These are phyloP conservation scores for Hypomyces perniciosus DNA, from an alignment of 2,329 filamentous ascomycete species.

Conservation along the genomic window DNA sequence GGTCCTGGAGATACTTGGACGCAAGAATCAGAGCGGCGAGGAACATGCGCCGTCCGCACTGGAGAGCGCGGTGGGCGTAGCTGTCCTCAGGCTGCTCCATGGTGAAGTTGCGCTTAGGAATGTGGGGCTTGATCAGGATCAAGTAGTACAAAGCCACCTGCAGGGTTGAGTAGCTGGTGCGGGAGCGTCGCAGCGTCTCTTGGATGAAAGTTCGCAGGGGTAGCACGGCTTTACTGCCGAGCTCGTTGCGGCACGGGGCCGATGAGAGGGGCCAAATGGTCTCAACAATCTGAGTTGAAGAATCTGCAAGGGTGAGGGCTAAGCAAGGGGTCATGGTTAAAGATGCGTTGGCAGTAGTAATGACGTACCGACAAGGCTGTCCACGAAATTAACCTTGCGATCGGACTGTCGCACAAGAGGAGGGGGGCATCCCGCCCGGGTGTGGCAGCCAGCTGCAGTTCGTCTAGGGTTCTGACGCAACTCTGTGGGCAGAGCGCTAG, in stretches of 20 bases:
- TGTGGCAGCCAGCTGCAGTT: conserved; percentile 47
- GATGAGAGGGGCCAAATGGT: conserved; percentile 94
- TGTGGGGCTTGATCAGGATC: conserved; percentile 84
- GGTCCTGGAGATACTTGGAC: conserved; percentile 96
- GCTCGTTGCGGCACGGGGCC: conserved; percentile 66
- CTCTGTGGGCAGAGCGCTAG: conserved; percentile 46
- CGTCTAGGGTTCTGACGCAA: conserved; percentile 60
- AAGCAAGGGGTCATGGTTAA: conserved; percentile 22
- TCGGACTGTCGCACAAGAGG: conserved; percentile 79
- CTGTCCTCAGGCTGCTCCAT: conserved; percentile 75
- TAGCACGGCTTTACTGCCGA: conserved; percentile 69
- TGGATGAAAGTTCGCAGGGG: conserved; percentile 95
- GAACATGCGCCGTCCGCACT: conserved; percentile 97
- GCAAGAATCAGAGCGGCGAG: conserved; percentile 89
- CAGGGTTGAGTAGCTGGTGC: conserved; percentile 94
- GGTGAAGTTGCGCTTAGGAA: conserved; percentile 77
- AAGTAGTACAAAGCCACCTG: conserved; percentile 97
- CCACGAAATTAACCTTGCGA: conserved; percentile 91
- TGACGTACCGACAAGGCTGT: conserved; percentile 92
- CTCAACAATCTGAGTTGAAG: conserved; percentile 93
- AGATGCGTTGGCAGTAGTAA: conserved; percentile 21
- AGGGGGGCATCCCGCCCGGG: conserved; percentile 60
- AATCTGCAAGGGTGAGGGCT: conserved; percentile 58
- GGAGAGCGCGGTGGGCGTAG: conserved; percentile 70
- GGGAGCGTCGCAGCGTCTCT: conserved; percentile 88